Conservation (phyloP, 2,329 filamentous ascomycete species). For the Magnaporthiopsis incrustans region DNA sequence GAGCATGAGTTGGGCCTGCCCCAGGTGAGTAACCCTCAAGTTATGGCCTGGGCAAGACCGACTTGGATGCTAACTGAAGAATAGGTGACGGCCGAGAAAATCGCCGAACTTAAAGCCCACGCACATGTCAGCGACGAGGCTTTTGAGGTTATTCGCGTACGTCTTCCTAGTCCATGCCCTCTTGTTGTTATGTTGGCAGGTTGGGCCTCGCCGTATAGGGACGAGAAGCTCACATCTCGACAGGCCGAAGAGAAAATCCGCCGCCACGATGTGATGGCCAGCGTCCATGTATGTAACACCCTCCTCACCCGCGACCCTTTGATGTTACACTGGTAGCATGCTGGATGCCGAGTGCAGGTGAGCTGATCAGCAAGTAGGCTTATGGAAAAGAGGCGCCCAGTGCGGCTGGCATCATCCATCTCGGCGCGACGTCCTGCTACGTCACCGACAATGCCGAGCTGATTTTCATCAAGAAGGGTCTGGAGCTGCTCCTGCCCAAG, state of each 20-base stretch:
- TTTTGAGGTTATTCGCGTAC: conserved; percentile 4
- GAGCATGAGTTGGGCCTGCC: conserved; percentile 65
- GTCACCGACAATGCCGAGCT: conserved; percentile 71
- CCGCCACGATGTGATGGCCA: conserved; percentile 7
- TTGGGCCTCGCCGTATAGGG: not conserved
- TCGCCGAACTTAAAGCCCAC: conserved; percentile 3
- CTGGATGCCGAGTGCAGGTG: not conserved
- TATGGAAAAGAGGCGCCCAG: conserved; percentile 24
- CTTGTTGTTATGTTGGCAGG: not conserved
- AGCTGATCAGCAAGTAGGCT: not conserved
- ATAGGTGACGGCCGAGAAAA: conserved; percentile 3
- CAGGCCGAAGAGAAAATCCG: conserved; percentile 7
- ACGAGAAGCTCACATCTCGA: not conserved
- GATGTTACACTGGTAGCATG: no score
- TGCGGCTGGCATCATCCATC: conserved; percentile 78
- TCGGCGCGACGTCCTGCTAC: conserved; percentile 52
- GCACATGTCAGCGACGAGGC: conserved; percentile 3
- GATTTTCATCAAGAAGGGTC: conserved; percentile 65
- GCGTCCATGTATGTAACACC: not conserved
- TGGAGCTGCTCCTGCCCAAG: conserved; percentile 71
- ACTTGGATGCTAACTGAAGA: not conserved
- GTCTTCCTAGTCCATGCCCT: not conserved
- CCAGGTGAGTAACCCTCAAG: not conserved
- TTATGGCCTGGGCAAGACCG: not conserved
- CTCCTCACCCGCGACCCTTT: no score